These are phyloP conservation scores for Plectranthus barbatus DNA, from an alignment of 257 asterid genomes.

Conservation along the genomic window DNA sequence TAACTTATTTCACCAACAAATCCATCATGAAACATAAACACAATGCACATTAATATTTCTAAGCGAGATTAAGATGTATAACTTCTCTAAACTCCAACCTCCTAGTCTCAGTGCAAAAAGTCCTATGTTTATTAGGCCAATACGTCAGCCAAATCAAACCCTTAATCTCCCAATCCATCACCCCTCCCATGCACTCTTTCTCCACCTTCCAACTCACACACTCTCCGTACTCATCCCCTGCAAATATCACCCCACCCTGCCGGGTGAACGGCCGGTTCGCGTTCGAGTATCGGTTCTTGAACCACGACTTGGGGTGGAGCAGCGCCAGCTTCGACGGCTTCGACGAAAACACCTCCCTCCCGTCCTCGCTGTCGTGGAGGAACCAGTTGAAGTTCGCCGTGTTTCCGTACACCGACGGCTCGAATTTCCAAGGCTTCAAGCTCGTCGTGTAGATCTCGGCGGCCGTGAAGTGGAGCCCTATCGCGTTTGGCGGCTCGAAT, in stretches of 20 bases:
- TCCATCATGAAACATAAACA: too few species aligned
- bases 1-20: too few species aligned
- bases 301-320: constrained; percentile 73
- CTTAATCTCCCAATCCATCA: constrained; percentile 78
- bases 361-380: constrained; percentile 63
- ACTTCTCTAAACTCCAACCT: constrained; percentile 61
- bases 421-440: constrained; percentile 82
- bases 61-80: constrained; percentile 32
- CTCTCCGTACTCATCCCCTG: constrained; percentile 88
- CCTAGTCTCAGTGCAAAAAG: constrained; percentile 63
- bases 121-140: constrained; percentile 76
- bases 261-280: constrained; percentile 61
- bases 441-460: constrained; percentile 49
- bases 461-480: constrained; percentile 57
- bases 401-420: constrained; percentile 63
- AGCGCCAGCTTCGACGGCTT: constrained; percentile 63
- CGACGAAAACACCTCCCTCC: constrained; percentile 76
- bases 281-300: constrained; percentile 65
- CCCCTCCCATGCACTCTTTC: constrained; percentile 36
- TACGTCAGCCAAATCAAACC: constrained; percentile 85
- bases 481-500: constrained; percentile 44
- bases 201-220: constrained; percentile 78
- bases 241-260: constrained; percentile 79
- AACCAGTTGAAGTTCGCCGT: constrained; percentile 59
- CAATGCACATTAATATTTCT: not conserved